Percentiles rank a stretch among this genome's conserved stretches.
phyloP scores from a whole-genome alignment of 352 stramenopile species.

The Pythium phragmiticola region DNA sequence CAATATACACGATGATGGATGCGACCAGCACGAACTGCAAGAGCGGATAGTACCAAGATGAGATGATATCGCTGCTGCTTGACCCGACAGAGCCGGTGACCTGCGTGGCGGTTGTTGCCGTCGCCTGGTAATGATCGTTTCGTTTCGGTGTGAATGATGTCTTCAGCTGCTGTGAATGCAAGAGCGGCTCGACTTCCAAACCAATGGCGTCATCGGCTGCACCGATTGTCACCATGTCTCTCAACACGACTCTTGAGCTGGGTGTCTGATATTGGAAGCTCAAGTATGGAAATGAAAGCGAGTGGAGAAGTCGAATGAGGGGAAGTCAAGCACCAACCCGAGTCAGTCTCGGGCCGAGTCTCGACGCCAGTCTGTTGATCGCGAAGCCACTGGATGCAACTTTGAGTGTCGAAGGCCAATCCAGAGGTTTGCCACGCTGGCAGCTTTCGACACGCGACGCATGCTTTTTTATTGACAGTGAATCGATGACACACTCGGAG shows the following conservation, averaged over 20 bases:
- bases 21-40: slow-evolving; percentile 35
- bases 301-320: background rate
- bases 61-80: slow-evolving; percentile 3
- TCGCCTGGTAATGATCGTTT: slow-evolving; percentile 1
- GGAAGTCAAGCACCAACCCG: too few species aligned
- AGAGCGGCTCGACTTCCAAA: slow-evolving; percentile 15
- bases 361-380: too few species aligned
- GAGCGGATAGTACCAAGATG: slow-evolving; percentile 9
- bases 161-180: background rate
- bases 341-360: too few species aligned
- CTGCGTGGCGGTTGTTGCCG: background rate
- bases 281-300: too few species aligned
- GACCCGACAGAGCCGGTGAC: background rate
- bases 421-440: slow-evolving; percentile 7
- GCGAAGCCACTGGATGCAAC: background rate
- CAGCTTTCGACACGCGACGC: background rate
- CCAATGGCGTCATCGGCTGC: background rate
- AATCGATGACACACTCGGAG: slow-evolving; percentile 6
- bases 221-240: slow-evolving; percentile 16
- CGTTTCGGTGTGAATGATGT: background rate
- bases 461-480: background rate
- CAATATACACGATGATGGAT: slow-evolving; percentile 41
- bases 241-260: background rate
- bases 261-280: background rate
- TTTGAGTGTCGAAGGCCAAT: background rate